These are phyloP conservation scores for Podosphaera leucotricha DNA, from an alignment of 2,329 filamentous ascomycete species.

Conservation along the genomic window DNA sequence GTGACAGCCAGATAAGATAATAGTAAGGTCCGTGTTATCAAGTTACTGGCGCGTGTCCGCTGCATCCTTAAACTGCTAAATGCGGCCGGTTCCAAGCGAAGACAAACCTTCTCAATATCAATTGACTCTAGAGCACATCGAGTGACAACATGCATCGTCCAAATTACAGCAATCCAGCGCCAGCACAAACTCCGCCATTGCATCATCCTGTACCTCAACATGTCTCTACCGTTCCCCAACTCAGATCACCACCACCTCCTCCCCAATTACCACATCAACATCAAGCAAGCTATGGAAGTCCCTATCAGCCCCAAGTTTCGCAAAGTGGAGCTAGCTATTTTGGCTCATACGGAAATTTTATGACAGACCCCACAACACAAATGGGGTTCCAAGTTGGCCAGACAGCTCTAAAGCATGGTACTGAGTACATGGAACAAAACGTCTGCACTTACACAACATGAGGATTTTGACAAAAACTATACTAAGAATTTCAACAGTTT, in stretches of 20 bases:
- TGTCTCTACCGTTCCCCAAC: slow-evolving; percentile 90
- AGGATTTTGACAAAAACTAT: not conserved
- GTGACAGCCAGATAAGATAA: too few relatives aligned
- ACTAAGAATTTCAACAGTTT: slow-evolving; percentile 24
- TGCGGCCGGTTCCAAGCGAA: not conserved
- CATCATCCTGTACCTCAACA: slow-evolving; percentile 96
- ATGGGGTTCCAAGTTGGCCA: slow-evolving; percentile 88
- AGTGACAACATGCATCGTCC: slow-evolving; percentile 51
- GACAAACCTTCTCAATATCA: not conserved
- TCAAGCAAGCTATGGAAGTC: slow-evolving; percentile 39
- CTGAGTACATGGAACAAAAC: slow-evolving; percentile 89
- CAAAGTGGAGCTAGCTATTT: slow-evolving; percentile 27
- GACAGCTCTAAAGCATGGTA: slow-evolving; percentile 71
- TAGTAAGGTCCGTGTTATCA: too few relatives aligned
- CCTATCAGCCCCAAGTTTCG: slow-evolving; percentile 39
- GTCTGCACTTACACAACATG: slow-evolving; percentile 24
- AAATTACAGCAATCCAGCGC: slow-evolving; percentile 46
- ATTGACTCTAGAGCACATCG: not conserved
- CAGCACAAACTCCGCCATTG: slow-evolving; percentile 63
- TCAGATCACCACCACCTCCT: slow-evolving; percentile 82
- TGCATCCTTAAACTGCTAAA: too few relatives aligned
- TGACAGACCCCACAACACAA: slow-evolving; percentile 85
- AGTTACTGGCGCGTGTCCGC: too few relatives aligned
- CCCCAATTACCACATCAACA: slow-evolving; percentile 37
- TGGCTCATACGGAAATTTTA: slow-evolving; percentile 70